phyloP scores from a whole-genome alignment of 805 yeast genomes.

The Schwanniomyces pseudopolymorphus region DNA sequence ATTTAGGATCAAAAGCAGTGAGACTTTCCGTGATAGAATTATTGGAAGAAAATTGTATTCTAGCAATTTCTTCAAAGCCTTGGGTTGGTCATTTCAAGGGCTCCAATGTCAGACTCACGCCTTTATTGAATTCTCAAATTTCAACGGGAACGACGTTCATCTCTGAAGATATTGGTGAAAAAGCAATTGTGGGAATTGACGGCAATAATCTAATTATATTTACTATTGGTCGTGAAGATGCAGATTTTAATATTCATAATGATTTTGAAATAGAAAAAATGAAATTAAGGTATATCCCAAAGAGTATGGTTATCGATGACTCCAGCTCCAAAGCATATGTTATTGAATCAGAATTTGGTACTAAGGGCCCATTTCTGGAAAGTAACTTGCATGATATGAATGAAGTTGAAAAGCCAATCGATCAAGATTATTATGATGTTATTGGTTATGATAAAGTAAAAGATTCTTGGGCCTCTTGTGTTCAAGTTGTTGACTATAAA shows the following conservation, averaged over 20 bases:
- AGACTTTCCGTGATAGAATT: constrained; percentile 38
- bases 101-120: constrained; percentile 42
- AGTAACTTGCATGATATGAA: neutral
- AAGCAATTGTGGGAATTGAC: constrained; percentile 64
- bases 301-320: constrained; percentile 31
- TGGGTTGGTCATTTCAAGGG: constrained; percentile 49
- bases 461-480: constrained; percentile 50
- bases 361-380: constrained; percentile 27
- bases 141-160: constrained; percentile 51
- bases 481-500: constrained; percentile 46
- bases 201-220: constrained; percentile 55
- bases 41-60: constrained; percentile 29
- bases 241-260: constrained; percentile 22
- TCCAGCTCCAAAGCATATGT: constrained; percentile 34
- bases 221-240: constrained; percentile 45
- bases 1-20: constrained; percentile 71
- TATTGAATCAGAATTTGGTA: constrained; percentile 45
- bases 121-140: constrained; percentile 45
- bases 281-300: constrained; percentile 53
- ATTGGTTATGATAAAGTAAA: constrained; percentile 37
- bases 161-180: constrained; percentile 60
- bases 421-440: constrained; percentile 41
- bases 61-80: constrained; percentile 54
- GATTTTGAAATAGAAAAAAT: constrained; percentile 31
- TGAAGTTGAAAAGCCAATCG: constrained; percentile 5